phyloP scores from a whole-genome alignment of 2,329 filamentous ascomycete species.

The Fusarium sp. region DNA sequence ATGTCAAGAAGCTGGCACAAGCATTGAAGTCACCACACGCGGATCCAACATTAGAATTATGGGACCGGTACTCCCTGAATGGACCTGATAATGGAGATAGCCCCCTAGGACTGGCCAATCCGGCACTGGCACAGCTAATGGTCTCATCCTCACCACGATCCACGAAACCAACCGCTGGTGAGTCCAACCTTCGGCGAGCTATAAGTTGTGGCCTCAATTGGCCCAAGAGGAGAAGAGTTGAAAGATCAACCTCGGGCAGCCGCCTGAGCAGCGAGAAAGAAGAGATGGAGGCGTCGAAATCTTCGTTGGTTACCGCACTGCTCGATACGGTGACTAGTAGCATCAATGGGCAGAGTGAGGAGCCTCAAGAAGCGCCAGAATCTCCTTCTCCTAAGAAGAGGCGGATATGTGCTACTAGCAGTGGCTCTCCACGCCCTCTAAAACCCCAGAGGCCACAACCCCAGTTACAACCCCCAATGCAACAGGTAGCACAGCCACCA shows the following conservation, averaged over 20 bases:
- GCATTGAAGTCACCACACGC: slow-evolving; percentile 73
- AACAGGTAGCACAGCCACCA: neutral
- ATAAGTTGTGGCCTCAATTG: slow-evolving; percentile 77
- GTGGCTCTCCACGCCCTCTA: slow-evolving; percentile 41
- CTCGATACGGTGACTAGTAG: slow-evolving; percentile 72
- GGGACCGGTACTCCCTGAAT: slow-evolving; percentile 76
- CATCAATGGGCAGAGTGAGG: slow-evolving; percentile 57
- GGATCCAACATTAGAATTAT: slow-evolving; percentile 79
- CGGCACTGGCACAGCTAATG: slow-evolving; percentile 72
- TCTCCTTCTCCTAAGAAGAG: slow-evolving; percentile 60
- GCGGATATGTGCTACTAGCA: slow-evolving; percentile 36
- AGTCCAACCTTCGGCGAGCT: slow-evolving; percentile 66
- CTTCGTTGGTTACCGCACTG: slow-evolving; percentile 69
- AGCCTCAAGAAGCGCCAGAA: slow-evolving; percentile 46
- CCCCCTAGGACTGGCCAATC: slow-evolving; percentile 61
- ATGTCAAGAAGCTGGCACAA: slow-evolving; percentile 68
- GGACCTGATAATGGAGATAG: slow-evolving; percentile 54
- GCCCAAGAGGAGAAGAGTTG: slow-evolving; percentile 74
- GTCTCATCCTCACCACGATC: slow-evolving; percentile 77
- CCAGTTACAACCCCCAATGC: neutral
- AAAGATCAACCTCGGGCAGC: slow-evolving; percentile 57
- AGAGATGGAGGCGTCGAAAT: slow-evolving; percentile 63
- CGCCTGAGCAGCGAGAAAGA: slow-evolving; percentile 49
- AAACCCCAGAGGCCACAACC: slow-evolving; percentile 23
- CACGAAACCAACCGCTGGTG: slow-evolving; percentile 53